Base-by-base conservation (phyloP, 331 rosid species). In the Telfairia occidentalis region DNA sequence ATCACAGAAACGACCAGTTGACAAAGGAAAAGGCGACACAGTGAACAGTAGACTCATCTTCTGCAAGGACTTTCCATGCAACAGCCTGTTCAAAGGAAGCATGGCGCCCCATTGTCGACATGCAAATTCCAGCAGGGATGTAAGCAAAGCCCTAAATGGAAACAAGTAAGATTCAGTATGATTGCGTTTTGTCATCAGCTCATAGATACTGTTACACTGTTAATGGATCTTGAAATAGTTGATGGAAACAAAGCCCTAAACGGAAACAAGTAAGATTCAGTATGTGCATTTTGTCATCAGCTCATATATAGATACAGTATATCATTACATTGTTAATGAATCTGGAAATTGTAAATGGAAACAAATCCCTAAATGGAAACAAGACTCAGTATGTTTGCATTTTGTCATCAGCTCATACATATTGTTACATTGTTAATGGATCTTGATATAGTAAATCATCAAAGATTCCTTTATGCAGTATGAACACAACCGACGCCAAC, bases 1-100 rank as follows among this genome's bases (percentile, higher is more conserved):
- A 75, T 94, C 96, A 92, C 81, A 90, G 88, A 86, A 95, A 95
- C n/a, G 99, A 95, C 99, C 99, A 95, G 77, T 92, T 95, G 72
- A 87, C 78, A 76, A 95, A 92, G 77, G 92, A 86, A 78, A 95
- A 95, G 34, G 97, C 97, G 1, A 92, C 84, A 85, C 97, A 95
- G 72, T 95, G 97, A 63, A 90, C 91, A 32, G 71, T 80, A 49
- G 78, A 86, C 63, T 95, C 96, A 55, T 95, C 97, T 26, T 87
- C 83, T 1, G 88, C 79, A 52, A 85, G 86, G 9, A 95, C 99
- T 86, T 95, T 95, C 99, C 97, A 95, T 19, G 92, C 92, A 13
- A 90, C 69, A 23, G 92, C 97, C 81, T 95, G 97, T 42, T 95
- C 99, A 19, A 83, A 95, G 2, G 99, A 90, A 32, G 87, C 87